Conservation (phyloP, 805 yeast species). For the Hanseniaspora valbyensis region DNA sequence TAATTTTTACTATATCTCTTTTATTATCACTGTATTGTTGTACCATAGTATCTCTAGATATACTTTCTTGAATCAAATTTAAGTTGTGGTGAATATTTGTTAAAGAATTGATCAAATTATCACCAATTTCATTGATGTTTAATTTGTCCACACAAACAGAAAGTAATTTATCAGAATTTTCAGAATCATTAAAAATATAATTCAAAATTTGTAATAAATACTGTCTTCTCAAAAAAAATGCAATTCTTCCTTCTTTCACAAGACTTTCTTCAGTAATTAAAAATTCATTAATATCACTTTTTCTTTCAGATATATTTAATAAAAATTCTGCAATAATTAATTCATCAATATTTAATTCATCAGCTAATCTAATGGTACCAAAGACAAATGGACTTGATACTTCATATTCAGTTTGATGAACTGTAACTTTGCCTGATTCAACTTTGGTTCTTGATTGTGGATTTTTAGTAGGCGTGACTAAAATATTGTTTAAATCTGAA, state of each 20-base stretch:
- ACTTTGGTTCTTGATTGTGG: constrained; percentile 38
- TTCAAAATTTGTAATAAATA: constrained; percentile 59
- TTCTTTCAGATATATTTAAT: constrained; percentile 24
- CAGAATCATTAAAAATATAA: constrained; percentile 28
- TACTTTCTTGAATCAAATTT: constrained; percentile 40
- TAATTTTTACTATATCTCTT: constrained; percentile 40
- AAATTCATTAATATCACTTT: constrained; percentile 20
- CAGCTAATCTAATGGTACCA: constrained; percentile 46
- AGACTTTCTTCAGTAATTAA: constrained; percentile 25
- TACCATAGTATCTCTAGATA: constrained; percentile 43
- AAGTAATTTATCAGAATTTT: constrained; percentile 18
- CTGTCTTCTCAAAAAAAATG: constrained; percentile 58
- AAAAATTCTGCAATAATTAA: constrained; percentile 60
- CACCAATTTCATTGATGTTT: constrained; percentile 25
- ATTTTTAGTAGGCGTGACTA: constrained; percentile 27
- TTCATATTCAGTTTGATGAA: constrained; percentile 48
- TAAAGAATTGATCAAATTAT: constrained; percentile 44
- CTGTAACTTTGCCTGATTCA: constrained; percentile 36
- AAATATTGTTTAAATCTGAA: constrained; percentile 36
- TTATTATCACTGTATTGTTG: constrained; percentile 39
- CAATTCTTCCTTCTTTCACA: constrained; percentile 53
- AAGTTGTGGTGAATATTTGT: constrained; percentile 47
- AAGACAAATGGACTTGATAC: constrained; percentile 57
- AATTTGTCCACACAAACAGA: neutral
- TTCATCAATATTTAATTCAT: constrained; percentile 67